Evolutionary conservation across 768 basidiomycete species (phyloP).

Genomic region (Rickenella mellea): DNA sequence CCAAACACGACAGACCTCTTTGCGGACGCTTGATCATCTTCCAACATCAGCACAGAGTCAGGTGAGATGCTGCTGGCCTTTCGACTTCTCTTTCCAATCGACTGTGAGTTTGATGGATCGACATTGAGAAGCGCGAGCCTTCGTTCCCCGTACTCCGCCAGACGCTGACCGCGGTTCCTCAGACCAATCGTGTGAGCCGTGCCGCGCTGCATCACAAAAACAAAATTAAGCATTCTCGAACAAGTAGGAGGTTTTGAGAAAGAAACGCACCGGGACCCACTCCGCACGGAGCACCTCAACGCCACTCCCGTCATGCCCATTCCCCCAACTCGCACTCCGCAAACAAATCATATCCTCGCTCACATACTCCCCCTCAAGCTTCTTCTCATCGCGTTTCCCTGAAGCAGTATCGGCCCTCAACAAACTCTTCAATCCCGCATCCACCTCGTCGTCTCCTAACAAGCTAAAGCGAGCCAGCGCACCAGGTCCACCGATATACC

Average conservation of each 20-base stretch:
- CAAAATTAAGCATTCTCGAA: background rate
- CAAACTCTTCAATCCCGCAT: background rate
- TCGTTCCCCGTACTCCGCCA: slow-evolving; percentile 58
- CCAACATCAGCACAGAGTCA: slow-evolving; percentile 14
- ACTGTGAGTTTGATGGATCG: slow-evolving; percentile 19
- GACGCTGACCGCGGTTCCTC: slow-evolving; percentile 56
- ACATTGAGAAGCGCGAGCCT: slow-evolving; percentile 34
- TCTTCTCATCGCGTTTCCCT: background rate
- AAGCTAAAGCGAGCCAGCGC: background rate
- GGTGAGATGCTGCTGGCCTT: background rate
- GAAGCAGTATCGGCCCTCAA: too few species aligned
- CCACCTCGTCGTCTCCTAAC: background rate
- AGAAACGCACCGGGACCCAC: slow-evolving; percentile 48
- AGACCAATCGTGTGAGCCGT: slow-evolving; percentile 45
- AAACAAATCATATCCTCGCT: slow-evolving; percentile 48
- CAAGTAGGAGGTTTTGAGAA: slow-evolving; percentile 1
- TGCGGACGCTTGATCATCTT: slow-evolving; percentile 31
- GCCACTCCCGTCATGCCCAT: slow-evolving; percentile 68
- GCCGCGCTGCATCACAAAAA: slow-evolving; percentile 28
- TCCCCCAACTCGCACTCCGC: slow-evolving; percentile 70
- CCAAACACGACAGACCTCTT: slow-evolving; percentile 42
- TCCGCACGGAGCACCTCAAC: slow-evolving; percentile 60
- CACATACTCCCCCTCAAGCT: slow-evolving; percentile 25
- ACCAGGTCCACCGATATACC: background rate
- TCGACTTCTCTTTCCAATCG: slow-evolving; percentile 19